Evolutionary conservation across 2,329 filamentous ascomycete species (phyloP).

Genomic region (Rutstroemia sydowiana): DNA sequence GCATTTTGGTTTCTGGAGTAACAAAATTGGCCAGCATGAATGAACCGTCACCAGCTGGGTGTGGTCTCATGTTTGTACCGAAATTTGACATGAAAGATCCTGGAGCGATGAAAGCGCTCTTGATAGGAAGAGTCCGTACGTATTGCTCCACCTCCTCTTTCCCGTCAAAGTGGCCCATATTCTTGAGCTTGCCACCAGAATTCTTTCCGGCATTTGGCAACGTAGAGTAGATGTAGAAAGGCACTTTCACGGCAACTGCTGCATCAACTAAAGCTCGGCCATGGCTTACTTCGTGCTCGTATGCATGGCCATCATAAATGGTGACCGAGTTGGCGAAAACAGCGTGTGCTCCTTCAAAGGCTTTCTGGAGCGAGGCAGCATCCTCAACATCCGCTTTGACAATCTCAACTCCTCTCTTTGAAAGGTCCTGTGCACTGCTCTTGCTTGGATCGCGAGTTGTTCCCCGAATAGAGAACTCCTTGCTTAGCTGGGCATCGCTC

Average conservation of each 20-base stretch:
- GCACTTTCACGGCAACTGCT: slow-evolving; percentile 32
- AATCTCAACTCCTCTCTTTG: slow-evolving; percentile 32
- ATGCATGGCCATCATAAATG: slow-evolving; percentile 16
- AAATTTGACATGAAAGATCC: slow-evolving; percentile 37
- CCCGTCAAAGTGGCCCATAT: slow-evolving; percentile 30
- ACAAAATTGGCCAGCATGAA: slow-evolving; percentile 14
- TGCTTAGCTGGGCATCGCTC: slow-evolving; percentile 32
- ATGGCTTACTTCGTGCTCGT: slow-evolving; percentile 13
- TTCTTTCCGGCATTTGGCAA: slow-evolving; percentile 32
- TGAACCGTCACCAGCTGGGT: slow-evolving; percentile 14
- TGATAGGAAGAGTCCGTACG: slow-evolving; percentile 34
- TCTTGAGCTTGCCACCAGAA: slow-evolving; percentile 31
- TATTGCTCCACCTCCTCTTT: slow-evolving; percentile 31
- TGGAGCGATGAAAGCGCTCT: slow-evolving; percentile 38
- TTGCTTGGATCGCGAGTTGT: slow-evolving; percentile 40
- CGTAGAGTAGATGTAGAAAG: slow-evolving; percentile 38
- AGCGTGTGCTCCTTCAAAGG: slow-evolving; percentile 38
- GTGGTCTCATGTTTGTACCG: background rate
- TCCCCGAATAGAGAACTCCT: slow-evolving; percentile 38
- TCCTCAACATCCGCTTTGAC: slow-evolving; percentile 38
- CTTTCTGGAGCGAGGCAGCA: slow-evolving; percentile 36
- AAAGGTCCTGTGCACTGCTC: slow-evolving; percentile 33
- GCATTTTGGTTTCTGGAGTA: slow-evolving; percentile 22
- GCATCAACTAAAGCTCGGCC: slow-evolving; percentile 39
- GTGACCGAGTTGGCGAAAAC: slow-evolving; percentile 41